A percentile compares a stretch with the other conserved stretches of the same genome.
Conservation (phyloP, 1,139 yeast species). For the Debaryomycetaceae sp. region DNA sequence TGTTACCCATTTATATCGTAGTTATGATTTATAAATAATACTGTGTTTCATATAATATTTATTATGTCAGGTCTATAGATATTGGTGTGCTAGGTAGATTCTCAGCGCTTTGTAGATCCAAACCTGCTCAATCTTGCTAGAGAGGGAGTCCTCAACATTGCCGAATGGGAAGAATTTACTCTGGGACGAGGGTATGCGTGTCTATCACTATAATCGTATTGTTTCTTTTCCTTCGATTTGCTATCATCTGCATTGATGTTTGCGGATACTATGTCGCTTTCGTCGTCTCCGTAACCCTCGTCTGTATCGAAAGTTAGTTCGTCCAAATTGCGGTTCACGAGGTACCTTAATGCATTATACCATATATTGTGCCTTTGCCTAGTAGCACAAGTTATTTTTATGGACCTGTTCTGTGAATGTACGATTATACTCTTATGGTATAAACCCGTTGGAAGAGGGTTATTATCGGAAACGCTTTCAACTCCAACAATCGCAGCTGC, state of each 20-base stretch:
- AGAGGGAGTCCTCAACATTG: constrained; percentile 15
- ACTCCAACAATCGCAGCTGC: constrained; percentile 82
- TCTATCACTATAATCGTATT: constrained; percentile 24
- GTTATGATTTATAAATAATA: not conserved
- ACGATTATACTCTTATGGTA: constrained; percentile 82
- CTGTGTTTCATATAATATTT: not conserved
- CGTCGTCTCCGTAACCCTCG: constrained; percentile 15
- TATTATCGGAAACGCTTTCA: constrained; percentile 76
- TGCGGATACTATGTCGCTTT: constrained; percentile 1
- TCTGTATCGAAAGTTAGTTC: constrained; percentile 50
- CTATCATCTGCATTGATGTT: constrained; percentile 2
- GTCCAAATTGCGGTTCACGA: constrained; percentile 66
- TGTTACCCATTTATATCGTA: not conserved
- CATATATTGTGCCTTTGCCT: constrained; percentile 88
- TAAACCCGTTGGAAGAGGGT: constrained; percentile 87
- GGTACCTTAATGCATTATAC: constrained; percentile 79
- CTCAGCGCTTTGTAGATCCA: constrained; percentile 17
- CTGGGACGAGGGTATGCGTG: constrained; percentile 31
- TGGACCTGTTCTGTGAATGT: constrained; percentile 61
- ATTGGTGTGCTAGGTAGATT: not conserved
- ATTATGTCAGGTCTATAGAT: not conserved
- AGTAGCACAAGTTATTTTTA: constrained; percentile 84
- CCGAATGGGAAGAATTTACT: constrained; percentile 20
- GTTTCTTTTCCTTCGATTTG: constrained; percentile 1
- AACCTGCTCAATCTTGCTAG: constrained; percentile 19